Evolutionary conservation across 345 rosid genomes (phyloP), one percentile per base, ranked within the genome.

Genomic region (Eutrema yunnanense): DNA sequence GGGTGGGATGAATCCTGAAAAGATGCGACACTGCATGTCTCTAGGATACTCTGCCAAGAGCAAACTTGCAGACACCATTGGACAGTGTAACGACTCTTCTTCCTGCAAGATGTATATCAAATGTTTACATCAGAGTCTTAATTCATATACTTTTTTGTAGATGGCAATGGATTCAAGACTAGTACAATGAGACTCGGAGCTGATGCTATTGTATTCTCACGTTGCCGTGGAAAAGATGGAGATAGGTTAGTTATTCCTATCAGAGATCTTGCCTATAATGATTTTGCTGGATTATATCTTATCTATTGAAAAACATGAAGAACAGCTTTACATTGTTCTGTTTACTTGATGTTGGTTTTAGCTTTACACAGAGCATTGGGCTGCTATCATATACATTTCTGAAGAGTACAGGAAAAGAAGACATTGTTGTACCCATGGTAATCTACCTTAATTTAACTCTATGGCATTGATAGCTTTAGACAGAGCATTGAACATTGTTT

Each of bases 141-240:
- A 22, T 70, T 56, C 14, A 9, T 64, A 8, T 50, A 8, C 41
- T 47, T 26, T n/a, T 33, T 27, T 61, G 13, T 80, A 93, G 97
- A 93, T 87, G 97, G 98, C 16, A 90, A 93, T 83, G 98, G 98
- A 60, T 93, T 93, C 76, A 93, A 93, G 86, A 91, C 97, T 12
- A 94, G 99, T 79, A 94, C 98, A 33, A 93, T 94, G 99, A 87
- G 99, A 76, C 93, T 94, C 9, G 99, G 99, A 33, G 99, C 96
- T 57, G 99, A 94, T 91, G 99, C 88, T 58, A 88, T 94, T 55
- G 99, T 94, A 6, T 94, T 94, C 81, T 88, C 99, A 26, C 87
- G 96, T 29, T 86, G 87, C 74, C 16, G 29, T 49, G 96, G 90
- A 51, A 77, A 82, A 75, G 80, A 84, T 82, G 88, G 89, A 72